Base-by-base conservation (phyloP, 179 eudicot genomes). In the Drosera spatulata region DNA sequence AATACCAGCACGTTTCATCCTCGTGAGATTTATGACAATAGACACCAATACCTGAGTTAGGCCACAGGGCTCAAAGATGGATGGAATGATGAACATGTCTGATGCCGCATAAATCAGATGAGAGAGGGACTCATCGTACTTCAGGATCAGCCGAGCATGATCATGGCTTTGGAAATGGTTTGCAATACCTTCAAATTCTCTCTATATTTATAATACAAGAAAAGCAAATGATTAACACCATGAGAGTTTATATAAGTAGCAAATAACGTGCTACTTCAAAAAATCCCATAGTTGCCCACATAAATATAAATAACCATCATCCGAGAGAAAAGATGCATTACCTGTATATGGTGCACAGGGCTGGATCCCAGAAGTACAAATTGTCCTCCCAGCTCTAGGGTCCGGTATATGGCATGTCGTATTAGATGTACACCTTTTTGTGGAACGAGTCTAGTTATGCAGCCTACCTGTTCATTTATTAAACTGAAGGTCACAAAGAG, bases 341-440 rank as follows among this genome's bases (percentile, higher is more conserved):
- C 99, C 85, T 86, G 99, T 68, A 89, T 93, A 63, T 89, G 80
- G 50, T 74, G 85, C 69, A 84, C 93, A 49, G 99, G 96, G 75
- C 98, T 89, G 61, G 93, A 88, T 64, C 99, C 98, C 56, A 93
- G 90, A 64, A 93, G 95, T 59, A 93, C 88, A 78, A 93, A 93
- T 58, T 93, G 96, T 48, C 99, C 99, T 40, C 95, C 99, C 46
- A 84, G 73, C 65, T 93, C 96, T 77, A 84, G 40, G 52, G 95
- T 82, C 53, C 86, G 75, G 57, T 88, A 93, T 55, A 91, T 79
- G 67, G 99, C 99, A 81, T 93, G 96, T 65, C 95, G 78, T 61
- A 89, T 93, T 57, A 93, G 90, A 86, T 89, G 99, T 45, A 93
- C 95, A 53, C 99, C 99, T 75, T 93, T 93, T 64, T 93, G 99